These are phyloP conservation scores for Floccularia luteovirens DNA, from an alignment of 768 basidiomycete species.

Conservation along the genomic window DNA sequence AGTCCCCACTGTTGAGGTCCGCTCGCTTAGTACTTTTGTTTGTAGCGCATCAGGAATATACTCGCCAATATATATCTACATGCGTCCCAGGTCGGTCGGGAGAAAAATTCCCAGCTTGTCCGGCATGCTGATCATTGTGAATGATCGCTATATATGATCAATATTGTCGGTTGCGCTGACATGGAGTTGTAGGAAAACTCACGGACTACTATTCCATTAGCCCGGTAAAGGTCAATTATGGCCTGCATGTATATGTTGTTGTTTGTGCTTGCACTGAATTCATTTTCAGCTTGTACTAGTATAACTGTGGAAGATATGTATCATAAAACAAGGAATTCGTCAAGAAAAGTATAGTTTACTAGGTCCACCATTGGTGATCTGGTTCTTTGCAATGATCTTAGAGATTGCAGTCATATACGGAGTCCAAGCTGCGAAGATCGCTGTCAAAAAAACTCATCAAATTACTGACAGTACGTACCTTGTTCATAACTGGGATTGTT, in stretches of 20 bases:
- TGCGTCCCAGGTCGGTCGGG: conserved; percentile 35
- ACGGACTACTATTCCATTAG: conserved; percentile 41
- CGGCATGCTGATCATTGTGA: conserved; percentile 42
- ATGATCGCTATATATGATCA: conserved; percentile 34
- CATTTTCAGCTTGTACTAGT: conserved; percentile 48
- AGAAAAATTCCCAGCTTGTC: conserved; percentile 39
- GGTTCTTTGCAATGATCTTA: conserved; percentile 41
- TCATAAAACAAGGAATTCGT: neutral
- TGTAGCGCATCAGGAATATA: neutral
- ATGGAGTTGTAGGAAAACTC: conserved; percentile 9
- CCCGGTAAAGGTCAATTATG: conserved; percentile 34
- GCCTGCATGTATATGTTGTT: conserved; percentile 43
- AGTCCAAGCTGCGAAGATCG: conserved; percentile 33
- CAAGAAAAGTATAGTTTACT: conserved; percentile 20
- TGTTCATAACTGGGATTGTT: conserved; percentile 39
- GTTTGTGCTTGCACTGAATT: conserved; percentile 34
- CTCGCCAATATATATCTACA: conserved; percentile 43
- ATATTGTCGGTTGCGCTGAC: neutral
- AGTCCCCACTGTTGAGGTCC: conserved; percentile 31
- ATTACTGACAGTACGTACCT: conserved; percentile 16
- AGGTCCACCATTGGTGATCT: conserved; percentile 54
- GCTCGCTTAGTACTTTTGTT: neutral
- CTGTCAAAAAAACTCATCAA: conserved; percentile 1
- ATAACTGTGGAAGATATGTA: conserved; percentile 25
- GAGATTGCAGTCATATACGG: conserved; percentile 46